These are phyloP conservation scores for Lentinula sp. DNA, from an alignment of 768 basidiomycete genomes.

Conservation along the genomic window DNA sequence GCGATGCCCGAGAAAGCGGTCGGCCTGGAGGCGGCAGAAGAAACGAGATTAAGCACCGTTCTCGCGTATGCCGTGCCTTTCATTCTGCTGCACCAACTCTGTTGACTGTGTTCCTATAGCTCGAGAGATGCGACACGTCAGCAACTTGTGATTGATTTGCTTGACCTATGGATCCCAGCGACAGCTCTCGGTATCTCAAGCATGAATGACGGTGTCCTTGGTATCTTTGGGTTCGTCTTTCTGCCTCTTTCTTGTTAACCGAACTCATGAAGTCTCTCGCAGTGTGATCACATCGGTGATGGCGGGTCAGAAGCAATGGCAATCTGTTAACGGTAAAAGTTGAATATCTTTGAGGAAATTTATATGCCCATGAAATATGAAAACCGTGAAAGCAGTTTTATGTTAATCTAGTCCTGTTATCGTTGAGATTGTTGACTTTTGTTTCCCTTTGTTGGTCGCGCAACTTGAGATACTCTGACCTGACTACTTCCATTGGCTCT, in stretches of 20 bases:
- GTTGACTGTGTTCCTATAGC: conserved; percentile 24
- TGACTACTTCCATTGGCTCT: conserved; percentile 67
- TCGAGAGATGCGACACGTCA: conserved; percentile 60
- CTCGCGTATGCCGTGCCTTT: conserved; percentile 35
- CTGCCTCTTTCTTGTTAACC: conserved; percentile 3
- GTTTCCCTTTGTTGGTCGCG: conserved; percentile 32
- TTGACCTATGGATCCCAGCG: conserved; percentile 90
- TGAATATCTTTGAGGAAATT: conserved; percentile 2
- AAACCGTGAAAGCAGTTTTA: background rate
- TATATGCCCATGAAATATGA: background rate
- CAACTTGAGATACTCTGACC: conserved; percentile 67
- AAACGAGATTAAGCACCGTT: conserved; percentile 54
- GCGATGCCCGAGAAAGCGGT: conserved; percentile 63
- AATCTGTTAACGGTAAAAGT: conserved; percentile 40
- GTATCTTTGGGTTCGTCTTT: conserved; percentile 71
- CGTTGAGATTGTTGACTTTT: background rate
- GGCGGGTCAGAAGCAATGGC: conserved; percentile 65
- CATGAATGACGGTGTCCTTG: conserved; percentile 80
- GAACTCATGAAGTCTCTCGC: background rate
- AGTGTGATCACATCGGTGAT: conserved; percentile 70
- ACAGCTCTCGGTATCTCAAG: conserved; percentile 69
- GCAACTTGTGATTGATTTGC: conserved; percentile 78
- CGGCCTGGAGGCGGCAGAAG: conserved; percentile 57
- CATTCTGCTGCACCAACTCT: background rate
- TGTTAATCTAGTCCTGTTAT: background rate